Base-by-base conservation (phyloP, 805 yeast genomes). In the Sugiyamaella lignohabitans region DNA sequence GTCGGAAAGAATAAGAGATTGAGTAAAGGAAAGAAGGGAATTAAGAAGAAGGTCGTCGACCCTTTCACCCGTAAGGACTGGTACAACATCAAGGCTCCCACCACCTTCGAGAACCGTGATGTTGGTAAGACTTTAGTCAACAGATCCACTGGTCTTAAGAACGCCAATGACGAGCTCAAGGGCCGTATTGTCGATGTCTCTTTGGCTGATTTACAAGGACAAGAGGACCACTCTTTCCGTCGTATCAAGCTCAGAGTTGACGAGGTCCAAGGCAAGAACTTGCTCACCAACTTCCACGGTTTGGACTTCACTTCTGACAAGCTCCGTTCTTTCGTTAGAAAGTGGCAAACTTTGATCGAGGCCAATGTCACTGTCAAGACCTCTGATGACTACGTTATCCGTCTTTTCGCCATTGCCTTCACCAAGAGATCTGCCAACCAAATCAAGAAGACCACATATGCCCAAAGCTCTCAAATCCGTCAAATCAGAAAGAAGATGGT, bases 41-140 rank as follows among this genome's bases (percentile, higher is more conserved):
- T 87, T 74, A 91, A 91, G 95, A 93, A 91, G 95, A 91, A 84
- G 84, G 93, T 86, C 71, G 95, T 88, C 63, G 98, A 91, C 81
- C 98, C 98, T 71, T 91, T 91, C 93, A 80, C 96, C 83, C 88
- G 89, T 76, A 91, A 91, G 79, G 98, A 89, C 67, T 91, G 98
- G 98, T 89, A 78, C 74, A 95, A 86, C 74, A 87, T 89, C 77
- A 88, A 89, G 80, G 98, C 98, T 61, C 98, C 98, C 69, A 83
- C 97, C 66, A 88, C 96, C 65, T 91, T 89, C 68, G 97, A 89
- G 76, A 87, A 87, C 85, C 89, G 96, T 78, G 87, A 86, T 67
- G 97, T 88, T 70, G 98, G 98, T 75, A 89, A 91, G 82, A 91
- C 98, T 65, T 79, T 91, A 68, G 94, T 91, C 74, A 91, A 91